Evolutionary conservation across 805 yeast species (phyloP).

Genomic region (Pichia scutulata): DNA sequence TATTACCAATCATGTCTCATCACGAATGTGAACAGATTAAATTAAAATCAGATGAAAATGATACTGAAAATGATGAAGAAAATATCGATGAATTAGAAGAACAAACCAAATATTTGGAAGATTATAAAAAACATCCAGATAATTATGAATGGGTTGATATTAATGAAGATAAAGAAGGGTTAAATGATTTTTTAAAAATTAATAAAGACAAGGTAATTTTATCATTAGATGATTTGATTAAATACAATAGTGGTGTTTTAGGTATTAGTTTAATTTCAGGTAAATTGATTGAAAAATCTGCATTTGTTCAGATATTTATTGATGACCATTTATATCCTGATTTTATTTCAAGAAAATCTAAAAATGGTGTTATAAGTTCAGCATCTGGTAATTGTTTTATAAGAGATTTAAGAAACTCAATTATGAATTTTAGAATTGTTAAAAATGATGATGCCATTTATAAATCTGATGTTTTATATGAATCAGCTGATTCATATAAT

Average conservation of each 20-base stretch:
- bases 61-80: slow-evolving; percentile 28
- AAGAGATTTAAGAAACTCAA: slow-evolving; percentile 63
- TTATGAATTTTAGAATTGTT: slow-evolving; percentile 48
- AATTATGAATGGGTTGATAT: slow-evolving; percentile 57
- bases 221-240: slow-evolving; percentile 43
- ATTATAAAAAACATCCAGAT: slow-evolving; percentile 48
- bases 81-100: slow-evolving; percentile 36
- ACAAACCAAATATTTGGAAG: slow-evolving; percentile 42
- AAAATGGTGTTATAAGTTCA: slow-evolving; percentile 35
- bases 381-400: slow-evolving; percentile 55
- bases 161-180: slow-evolving; percentile 25
- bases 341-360: slow-evolving; percentile 42
- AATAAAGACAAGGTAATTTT: slow-evolving; percentile 36
- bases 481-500: slow-evolving; percentile 40
- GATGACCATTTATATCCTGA: slow-evolving; percentile 62
- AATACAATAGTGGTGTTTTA: slow-evolving; percentile 56
- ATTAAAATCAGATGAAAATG: slow-evolving; percentile 32
- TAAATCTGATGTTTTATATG: slow-evolving; percentile 43
- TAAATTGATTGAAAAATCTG: slow-evolving; percentile 36
- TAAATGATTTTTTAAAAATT: slow-evolving; percentile 22
- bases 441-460: slow-evolving; percentile 41
- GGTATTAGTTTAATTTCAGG: slow-evolving; percentile 49
- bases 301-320: slow-evolving; percentile 49
- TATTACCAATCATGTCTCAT: slow-evolving; percentile 53
- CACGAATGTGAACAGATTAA: slow-evolving; percentile 44